phyloP scores from a whole-genome alignment of 306 rosid genomes.

The Vicia faba region DNA sequence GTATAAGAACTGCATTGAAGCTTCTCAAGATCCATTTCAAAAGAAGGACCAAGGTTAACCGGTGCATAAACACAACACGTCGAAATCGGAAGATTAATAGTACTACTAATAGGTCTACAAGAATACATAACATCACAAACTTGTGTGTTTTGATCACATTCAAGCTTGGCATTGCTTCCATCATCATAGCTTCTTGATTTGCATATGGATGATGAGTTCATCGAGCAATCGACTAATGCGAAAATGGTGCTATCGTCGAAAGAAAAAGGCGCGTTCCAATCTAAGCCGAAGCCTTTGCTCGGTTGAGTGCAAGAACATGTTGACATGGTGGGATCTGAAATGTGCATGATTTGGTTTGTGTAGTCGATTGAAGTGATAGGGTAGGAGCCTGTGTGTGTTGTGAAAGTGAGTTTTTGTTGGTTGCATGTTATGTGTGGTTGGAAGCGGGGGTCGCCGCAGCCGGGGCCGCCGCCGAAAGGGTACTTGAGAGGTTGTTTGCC shows the following conservation, averaged over 20 bases:
- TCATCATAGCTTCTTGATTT: conserved; percentile 37
- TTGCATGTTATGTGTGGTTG: conserved; percentile 58
- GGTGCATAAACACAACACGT: conserved; percentile 87
- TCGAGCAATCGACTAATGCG: conserved; percentile 67
- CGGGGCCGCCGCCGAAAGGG: conserved; percentile 75
- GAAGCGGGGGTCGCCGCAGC: conserved; percentile 75
- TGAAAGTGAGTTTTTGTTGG: conserved; percentile 59
- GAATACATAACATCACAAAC: conserved; percentile 68
- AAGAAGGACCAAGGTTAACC: conserved; percentile 76
- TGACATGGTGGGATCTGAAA: conserved; percentile 85
- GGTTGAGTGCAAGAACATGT: conserved; percentile 70
- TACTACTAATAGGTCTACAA: conserved; percentile 62
- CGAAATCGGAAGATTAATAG: conserved; percentile 60
- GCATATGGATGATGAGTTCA: conserved; percentile 58
- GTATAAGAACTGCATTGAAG: conserved; percentile 77
- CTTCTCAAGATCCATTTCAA: conserved; percentile 80
- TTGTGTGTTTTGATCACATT: conserved; percentile 63
- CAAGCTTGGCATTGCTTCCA: conserved; percentile 48
- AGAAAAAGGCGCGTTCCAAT: conserved; percentile 71
- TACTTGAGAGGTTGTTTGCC: conserved; percentile 56
- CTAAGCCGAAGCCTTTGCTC: conserved; percentile 73
- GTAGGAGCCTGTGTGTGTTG: conserved; percentile 80
- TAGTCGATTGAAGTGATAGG: conserved; percentile 68
- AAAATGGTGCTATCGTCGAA: conserved; percentile 64
- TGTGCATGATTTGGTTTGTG: conserved; percentile 56